A percentile compares a stretch with the other conserved stretches of the same genome.
Conservation (phyloP, 495 filamentous ascomycete species). For the Aspergillus mulundensis region DNA sequence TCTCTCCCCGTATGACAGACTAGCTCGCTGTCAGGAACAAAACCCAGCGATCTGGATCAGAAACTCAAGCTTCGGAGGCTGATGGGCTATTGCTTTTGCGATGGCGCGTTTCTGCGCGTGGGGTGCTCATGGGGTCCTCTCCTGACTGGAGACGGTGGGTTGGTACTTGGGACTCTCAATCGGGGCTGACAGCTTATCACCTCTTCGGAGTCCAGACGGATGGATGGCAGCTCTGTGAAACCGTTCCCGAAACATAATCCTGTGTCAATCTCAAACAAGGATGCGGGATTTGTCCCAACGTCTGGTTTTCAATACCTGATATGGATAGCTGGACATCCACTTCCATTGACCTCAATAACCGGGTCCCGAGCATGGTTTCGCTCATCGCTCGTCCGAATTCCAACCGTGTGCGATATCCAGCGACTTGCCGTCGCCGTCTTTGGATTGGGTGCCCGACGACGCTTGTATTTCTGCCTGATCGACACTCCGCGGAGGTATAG, state of each 20-base stretch:
- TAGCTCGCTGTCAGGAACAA: not conserved
- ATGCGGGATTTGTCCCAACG: too few relatives aligned
- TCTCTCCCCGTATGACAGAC: not conserved
- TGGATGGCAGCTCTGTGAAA: not conserved
- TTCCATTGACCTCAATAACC: too few relatives aligned
- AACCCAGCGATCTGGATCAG: not conserved
- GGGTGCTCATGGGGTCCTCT: slow-evolving; percentile 4
- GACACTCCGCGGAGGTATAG: slow-evolving; percentile 1
- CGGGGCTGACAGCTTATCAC: not conserved
- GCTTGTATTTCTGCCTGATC: not conserved
- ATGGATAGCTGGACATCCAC: too few relatives aligned
- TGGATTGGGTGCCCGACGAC: not conserved
- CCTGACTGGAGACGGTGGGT: not conserved
- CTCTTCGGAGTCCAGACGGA: not conserved
- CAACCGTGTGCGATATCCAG: too few relatives aligned
- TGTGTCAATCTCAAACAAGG: too few relatives aligned
- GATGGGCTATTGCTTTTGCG: not conserved
- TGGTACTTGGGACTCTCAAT: not conserved
- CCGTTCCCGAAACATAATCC: too few relatives aligned
- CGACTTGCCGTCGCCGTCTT: not conserved
- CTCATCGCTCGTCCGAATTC: too few relatives aligned
- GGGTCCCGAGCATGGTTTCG: too few relatives aligned
- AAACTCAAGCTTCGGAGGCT: slow-evolving; percentile 4
- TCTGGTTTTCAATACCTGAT: too few relatives aligned
- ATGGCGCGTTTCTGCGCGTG: slow-evolving; percentile 3